Percentiles rank a stretch among this genome's conserved stretches.
These are phyloP conservation scores for Aspergillus arachidicola DNA, from an alignment of 2,329 filamentous ascomycete species.

Conservation along the genomic window DNA sequence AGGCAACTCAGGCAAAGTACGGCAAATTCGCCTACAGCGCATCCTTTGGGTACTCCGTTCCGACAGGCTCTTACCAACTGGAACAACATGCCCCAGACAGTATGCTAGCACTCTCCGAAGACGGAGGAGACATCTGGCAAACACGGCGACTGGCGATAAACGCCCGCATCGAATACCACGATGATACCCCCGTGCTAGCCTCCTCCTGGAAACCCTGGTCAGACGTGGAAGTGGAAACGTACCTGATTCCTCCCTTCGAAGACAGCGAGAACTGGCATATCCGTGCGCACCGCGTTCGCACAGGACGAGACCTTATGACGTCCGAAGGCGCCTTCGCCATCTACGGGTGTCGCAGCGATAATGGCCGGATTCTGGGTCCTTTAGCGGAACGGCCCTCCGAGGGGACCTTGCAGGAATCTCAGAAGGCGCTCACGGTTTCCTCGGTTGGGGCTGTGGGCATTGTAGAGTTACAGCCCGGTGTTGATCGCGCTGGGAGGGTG, in stretches of 20 bases:
- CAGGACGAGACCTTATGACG: conserved; percentile 64
- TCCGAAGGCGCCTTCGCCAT: conserved; percentile 78
- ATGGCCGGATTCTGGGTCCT: conserved; percentile 58
- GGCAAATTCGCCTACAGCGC: conserved; percentile 77
- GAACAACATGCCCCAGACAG: conserved; percentile 77
- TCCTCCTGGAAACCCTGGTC: conserved; percentile 72
- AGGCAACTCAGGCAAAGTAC: conserved; percentile 80
- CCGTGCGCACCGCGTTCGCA: conserved; percentile 36
- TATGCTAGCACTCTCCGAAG: conserved; percentile 74
- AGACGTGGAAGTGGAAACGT: conserved; percentile 51
- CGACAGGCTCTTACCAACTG: conserved; percentile 72
- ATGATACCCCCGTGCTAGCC: conserved; percentile 61
- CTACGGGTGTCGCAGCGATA: conserved; percentile 59
- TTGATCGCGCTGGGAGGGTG: conserved; percentile 60
- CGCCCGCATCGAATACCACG: conserved; percentile 61
- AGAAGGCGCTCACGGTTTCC: conserved; percentile 48
- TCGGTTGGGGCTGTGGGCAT: conserved; percentile 56
- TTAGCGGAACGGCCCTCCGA: conserved; percentile 45
- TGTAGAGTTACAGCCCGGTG: conserved; percentile 43
- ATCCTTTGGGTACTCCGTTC: conserved; percentile 75
- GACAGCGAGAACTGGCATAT: conserved; percentile 44
- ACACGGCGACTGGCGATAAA: conserved; percentile 69
- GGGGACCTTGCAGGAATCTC: conserved; percentile 40
- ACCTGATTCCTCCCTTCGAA: conserved; percentile 37
- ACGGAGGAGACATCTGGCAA: conserved; percentile 78